These are phyloP conservation scores for Chaetomium olivaceum DNA, from an alignment of 2,329 filamentous ascomycete genomes.

Conservation along the genomic window DNA sequence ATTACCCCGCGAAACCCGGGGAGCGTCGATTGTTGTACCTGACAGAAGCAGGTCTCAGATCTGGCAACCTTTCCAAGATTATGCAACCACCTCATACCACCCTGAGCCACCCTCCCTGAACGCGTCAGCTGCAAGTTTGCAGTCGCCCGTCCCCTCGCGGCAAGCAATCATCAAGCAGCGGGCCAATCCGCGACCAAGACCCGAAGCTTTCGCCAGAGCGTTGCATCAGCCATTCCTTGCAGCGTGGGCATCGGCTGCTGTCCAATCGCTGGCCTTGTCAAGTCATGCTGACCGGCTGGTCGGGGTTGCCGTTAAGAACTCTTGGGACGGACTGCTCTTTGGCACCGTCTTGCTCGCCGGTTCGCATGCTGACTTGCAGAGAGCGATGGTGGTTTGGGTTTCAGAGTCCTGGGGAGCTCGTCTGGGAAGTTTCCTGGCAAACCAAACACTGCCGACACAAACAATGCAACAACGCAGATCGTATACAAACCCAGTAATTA, in stretches of 20 bases:
- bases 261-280: constrained; percentile 7
- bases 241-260: neutral
- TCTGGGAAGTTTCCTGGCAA: neutral
- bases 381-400: neutral
- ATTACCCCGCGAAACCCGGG: neutral
- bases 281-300: constrained; percentile 2
- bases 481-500: neutral
- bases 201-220: neutral
- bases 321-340: neutral
- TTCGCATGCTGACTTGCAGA: neutral
- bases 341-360: neutral
- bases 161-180: neutral
- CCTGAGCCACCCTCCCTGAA: neutral
- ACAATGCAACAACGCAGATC: neutral
- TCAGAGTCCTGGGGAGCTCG: neutral
- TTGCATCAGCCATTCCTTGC: constrained; percentile 5
- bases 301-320: neutral
- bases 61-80: neutral
- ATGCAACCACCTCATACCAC: neutral
- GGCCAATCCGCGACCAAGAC: constrained; percentile 9
- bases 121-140: constrained; percentile 7
- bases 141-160: neutral
- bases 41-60: constrained; percentile 7
- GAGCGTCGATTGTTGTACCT: neutral
- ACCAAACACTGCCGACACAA: neutral